A percentile compares a stretch with the other conserved stretches of the same genome.
phyloP scores from a whole-genome alignment of 2,329 filamentous ascomycete species.

The Exophiala viscosa region DNA sequence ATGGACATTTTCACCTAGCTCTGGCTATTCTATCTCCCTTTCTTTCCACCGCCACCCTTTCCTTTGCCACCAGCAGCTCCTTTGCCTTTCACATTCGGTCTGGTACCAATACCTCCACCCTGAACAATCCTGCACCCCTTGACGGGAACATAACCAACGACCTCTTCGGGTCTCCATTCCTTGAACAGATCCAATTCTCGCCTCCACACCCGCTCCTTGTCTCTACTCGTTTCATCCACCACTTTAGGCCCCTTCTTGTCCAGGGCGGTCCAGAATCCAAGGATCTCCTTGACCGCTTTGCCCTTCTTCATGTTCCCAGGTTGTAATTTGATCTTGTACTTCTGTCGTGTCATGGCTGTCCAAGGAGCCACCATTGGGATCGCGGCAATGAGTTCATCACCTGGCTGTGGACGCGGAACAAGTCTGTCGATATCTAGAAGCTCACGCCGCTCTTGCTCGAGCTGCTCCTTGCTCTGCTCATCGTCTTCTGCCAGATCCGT shows the following conservation, averaged over 20 bases:
- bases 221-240: constrained; percentile 54
- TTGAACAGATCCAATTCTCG: constrained; percentile 81
- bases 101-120: constrained; percentile 50
- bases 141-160: constrained; percentile 75
- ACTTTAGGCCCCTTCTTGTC: constrained; percentile 36
- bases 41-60: constrained; percentile 7
- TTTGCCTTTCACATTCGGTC: constrained; percentile 39
- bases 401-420: constrained; percentile 71
- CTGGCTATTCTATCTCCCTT: constrained; percentile 1
- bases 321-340: constrained; percentile 94
- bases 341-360: constrained; percentile 64
- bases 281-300: constrained; percentile 84
- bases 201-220: constrained; percentile 33
- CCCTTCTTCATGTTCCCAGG: constrained; percentile 88
- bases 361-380: constrained; percentile 62
- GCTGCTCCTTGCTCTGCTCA: constrained; percentile 51
- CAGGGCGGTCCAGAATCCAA: constrained; percentile 64
- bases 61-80: constrained; percentile 9
- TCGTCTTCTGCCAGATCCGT: constrained; percentile 51
- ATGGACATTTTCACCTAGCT: too few relatives aligned
- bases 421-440: constrained; percentile 63
- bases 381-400: constrained; percentile 68
- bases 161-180: constrained; percentile 74
- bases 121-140: constrained; percentile 77
- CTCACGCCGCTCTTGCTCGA: constrained; percentile 42